Base-by-base conservation (phyloP, 2,329 filamentous ascomycete species). In the Aureobasidium lini region DNA sequence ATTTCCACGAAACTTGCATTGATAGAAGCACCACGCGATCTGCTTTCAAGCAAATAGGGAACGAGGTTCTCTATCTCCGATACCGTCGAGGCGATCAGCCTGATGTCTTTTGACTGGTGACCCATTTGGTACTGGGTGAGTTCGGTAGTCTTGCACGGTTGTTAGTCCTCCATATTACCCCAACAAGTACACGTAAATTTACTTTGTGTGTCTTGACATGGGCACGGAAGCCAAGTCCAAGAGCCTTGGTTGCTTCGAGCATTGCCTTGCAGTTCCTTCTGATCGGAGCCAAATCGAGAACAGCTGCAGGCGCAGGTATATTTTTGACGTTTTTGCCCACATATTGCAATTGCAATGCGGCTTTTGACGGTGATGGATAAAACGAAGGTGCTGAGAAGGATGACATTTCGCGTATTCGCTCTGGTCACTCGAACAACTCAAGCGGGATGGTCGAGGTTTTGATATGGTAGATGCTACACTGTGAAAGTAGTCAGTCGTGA, bases 181-280 rank as follows among this genome's bases (percentile, higher is more conserved):
- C 9, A 10, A 59, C 2, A 9, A 7, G 28, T 52, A 18, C 34
- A 29, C 2, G n/a, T 18, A 11, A 37, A 16, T 67, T 59, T 72
- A 86, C 87, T 77, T 94, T 94, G 71, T 94, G 89, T 23, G 88
- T 91, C 74, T 94, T 94, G 61, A 93, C 84, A 70, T 94, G 89
- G 1, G 87, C 85, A 61, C 89, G 78, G 76, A 90, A 93, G 6
- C 79, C 80, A 28, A 92, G 77, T 0, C 79, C 76, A 13, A 92
- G 73, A 52, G 74, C 73, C 42, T 79, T 70, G 13, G 81, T 80
- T 0, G 87, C 82, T 11, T 84, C 76, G 6, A 90, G 80, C 87
- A 94, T 92, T 37, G 82, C 77, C 62, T 77, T 72, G 71, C 89
- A 93, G 67, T 93, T 90, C 50, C 79, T 75, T 58, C 81, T 76